phyloP scores from a whole-genome alignment of 306 rosid genomes.

The Dicorynia guianensis region DNA sequence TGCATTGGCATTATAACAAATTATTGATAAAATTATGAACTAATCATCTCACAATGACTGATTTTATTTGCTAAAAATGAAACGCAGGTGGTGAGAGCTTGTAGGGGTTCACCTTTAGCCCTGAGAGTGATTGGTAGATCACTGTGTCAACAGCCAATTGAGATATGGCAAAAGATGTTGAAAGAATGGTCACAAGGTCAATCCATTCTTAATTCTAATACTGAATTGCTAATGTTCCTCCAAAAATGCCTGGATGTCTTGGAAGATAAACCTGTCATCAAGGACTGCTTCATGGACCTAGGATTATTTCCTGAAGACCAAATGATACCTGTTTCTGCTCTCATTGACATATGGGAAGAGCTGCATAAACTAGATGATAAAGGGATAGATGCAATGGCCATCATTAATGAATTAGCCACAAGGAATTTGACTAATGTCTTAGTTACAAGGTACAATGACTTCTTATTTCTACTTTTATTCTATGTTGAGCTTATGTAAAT shows the following conservation, averaged over 20 bases:
- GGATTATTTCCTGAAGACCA: constrained; percentile 72
- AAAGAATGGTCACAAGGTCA: constrained; percentile 49
- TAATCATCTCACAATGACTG: neutral
- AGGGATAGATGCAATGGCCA: constrained; percentile 42
- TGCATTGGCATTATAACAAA: neutral
- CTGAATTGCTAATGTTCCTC: constrained; percentile 48
- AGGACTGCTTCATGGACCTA: constrained; percentile 79
- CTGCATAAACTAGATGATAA: constrained; percentile 52
- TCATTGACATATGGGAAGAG: constrained; percentile 66
- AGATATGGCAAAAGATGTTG: constrained; percentile 48
- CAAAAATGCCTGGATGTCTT: constrained; percentile 54
- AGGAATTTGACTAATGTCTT: constrained; percentile 53
- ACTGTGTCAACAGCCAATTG: constrained; percentile 42
- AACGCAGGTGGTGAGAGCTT: constrained; percentile 59
- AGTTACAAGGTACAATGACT: constrained; percentile 57
- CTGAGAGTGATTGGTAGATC: constrained; percentile 57
- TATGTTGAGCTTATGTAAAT: too few species aligned
- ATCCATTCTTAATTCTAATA: constrained; percentile 51
- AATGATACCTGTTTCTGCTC: constrained; percentile 54
- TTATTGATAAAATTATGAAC: neutral
- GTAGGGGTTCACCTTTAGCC: constrained; percentile 64
- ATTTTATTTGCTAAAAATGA: constrained; percentile 30
- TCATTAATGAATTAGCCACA: constrained; percentile 41
- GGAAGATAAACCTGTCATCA: constrained; percentile 43
- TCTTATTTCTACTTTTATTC: neutral